Percentiles rank a stretch among this genome's conserved stretches.
Conservation (phyloP, 2,329 filamentous ascomycete species). For the Ilyonectria robusta region DNA sequence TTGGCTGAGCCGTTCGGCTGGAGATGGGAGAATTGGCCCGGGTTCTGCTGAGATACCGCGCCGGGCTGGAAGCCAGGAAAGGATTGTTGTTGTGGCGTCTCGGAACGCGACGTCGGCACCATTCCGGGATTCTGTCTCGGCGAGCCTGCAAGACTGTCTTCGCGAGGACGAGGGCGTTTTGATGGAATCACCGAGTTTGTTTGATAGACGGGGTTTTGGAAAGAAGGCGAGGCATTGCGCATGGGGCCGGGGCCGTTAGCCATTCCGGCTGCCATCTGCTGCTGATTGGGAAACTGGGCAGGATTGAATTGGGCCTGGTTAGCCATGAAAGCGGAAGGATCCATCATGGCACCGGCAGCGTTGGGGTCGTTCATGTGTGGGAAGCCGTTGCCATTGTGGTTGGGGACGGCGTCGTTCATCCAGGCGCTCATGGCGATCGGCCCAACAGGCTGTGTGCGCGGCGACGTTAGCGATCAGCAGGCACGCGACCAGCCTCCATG, state of each 20-base stretch:
- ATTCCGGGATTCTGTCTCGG: slow-evolving; percentile 82
- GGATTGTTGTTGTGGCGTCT: slow-evolving; percentile 86
- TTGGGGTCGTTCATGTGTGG: slow-evolving; percentile 75
- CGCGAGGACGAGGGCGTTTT: slow-evolving; percentile 85
- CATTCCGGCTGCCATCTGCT: slow-evolving; percentile 71
- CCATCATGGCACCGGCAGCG: slow-evolving; percentile 72
- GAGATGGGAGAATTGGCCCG: slow-evolving; percentile 84
- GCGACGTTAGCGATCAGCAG: slow-evolving; percentile 62
- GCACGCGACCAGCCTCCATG: slow-evolving; percentile 58
- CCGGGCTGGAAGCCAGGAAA: slow-evolving; percentile 80
- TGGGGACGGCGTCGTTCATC: slow-evolving; percentile 80
- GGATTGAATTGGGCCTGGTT: slow-evolving; percentile 73
- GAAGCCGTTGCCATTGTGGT: slow-evolving; percentile 79
- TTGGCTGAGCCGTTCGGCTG: slow-evolving; percentile 85
- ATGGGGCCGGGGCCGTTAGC: slow-evolving; percentile 86
- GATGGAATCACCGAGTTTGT: slow-evolving; percentile 90
- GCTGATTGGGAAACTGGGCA: slow-evolving; percentile 68
- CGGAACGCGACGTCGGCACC: slow-evolving; percentile 87
- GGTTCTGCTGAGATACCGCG: slow-evolving; percentile 72
- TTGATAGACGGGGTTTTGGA: slow-evolving; percentile 84
- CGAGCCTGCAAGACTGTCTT: slow-evolving; percentile 88
- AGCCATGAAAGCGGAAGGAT: slow-evolving; percentile 75
- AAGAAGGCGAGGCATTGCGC: slow-evolving; percentile 85
- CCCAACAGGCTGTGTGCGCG: slow-evolving; percentile 59
- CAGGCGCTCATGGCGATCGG: slow-evolving; percentile 77